Base-by-base conservation (phyloP, 2,329 filamentous ascomycete genomes). In the Penicillium sp. region DNA sequence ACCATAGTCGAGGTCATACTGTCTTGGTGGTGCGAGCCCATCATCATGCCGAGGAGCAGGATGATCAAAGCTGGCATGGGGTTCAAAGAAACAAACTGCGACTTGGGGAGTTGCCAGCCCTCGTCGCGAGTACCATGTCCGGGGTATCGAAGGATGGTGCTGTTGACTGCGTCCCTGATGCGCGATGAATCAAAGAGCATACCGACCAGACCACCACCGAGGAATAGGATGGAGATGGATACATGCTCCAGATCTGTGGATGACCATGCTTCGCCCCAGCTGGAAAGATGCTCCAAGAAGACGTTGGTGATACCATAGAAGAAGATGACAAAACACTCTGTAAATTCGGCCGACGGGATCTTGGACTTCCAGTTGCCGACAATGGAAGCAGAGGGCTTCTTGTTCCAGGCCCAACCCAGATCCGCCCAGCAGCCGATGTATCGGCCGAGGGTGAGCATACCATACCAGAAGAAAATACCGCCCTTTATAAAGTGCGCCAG, bases 401-500 rank as follows among this genome's bases (percentile, higher is more conserved):
- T 73, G 65, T 97, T 97, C 93, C 93, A 97, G 0, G 91, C 90
- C 93, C 93, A 97, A 59, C 93, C 93, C 50, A 93, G 82, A 54
- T 96, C 90, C 51, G 89, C 86, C 69, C 96, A 97, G 69, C 89
- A 89, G 21, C 93, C 93, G 66, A 91, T 85, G 88, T 91, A 97
- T 49, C 93, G 87, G 24, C 91, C 91, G 3, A 97, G 80, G 0
- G 90, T 96, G 54, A 97, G 75, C 17, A 96, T 74, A 7, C 93
- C 93, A 57, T 95, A 90, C 86, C 90, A 94, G 75, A 97, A 91
- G 78, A 97, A 97, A 48, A 97, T 88, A 3, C 90, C 90, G 39
- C 93, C 93, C 70, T 97, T 97, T 70, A 97, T 86, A 77, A 90
- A 96, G 68, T 97, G 93, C 7, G 93, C 93, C 34, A 97, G 79